These are phyloP conservation scores for Hyphodiscus hymeniophilus DNA, from an alignment of 495 filamentous ascomycete genomes.

Conservation along the genomic window DNA sequence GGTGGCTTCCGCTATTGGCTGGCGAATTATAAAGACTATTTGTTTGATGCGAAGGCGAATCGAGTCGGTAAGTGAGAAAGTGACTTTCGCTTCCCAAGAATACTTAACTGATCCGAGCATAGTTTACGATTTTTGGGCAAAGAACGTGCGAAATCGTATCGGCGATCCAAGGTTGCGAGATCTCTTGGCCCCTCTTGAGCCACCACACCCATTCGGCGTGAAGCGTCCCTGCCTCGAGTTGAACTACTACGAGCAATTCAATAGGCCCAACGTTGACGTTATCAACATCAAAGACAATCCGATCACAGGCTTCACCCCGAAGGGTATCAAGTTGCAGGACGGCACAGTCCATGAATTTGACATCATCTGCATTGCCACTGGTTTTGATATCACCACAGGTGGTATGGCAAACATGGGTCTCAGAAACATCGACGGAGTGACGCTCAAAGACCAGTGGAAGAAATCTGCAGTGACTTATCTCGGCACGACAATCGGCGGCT, in stretches of 20 bases:
- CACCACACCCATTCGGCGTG: slow-evolving; percentile 43
- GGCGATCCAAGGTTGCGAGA: slow-evolving; percentile 39
- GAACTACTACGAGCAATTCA: slow-evolving; percentile 51
- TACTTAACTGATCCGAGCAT: slow-evolving; percentile 8
- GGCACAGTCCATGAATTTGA: slow-evolving; percentile 36
- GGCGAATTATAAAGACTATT: slow-evolving; percentile 40
- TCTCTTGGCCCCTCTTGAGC: slow-evolving; percentile 43
- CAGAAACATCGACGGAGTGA: slow-evolving; percentile 29
- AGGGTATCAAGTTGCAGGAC: slow-evolving; percentile 34
- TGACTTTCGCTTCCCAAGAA: neutral
- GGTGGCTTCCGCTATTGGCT: slow-evolving; percentile 44
- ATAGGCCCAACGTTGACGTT: slow-evolving; percentile 43
- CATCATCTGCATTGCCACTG: slow-evolving; percentile 39
- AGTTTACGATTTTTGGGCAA: slow-evolving; percentile 49
- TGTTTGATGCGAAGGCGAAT: slow-evolving; percentile 38
- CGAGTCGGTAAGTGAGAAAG: slow-evolving; percentile 1
- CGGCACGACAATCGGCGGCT: slow-evolving; percentile 35
- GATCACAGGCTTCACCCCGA: slow-evolving; percentile 37
- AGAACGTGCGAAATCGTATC: slow-evolving; percentile 42
- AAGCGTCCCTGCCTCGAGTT: slow-evolving; percentile 48
- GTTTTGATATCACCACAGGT: slow-evolving; percentile 47
- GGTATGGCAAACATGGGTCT: slow-evolving; percentile 39
- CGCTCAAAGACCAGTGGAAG: slow-evolving; percentile 40
- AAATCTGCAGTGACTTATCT: slow-evolving; percentile 40
- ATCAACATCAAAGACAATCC: slow-evolving; percentile 39